Base-by-base conservation (phyloP, 768 basidiomycete species). In the Guyanaporus albipodus region DNA sequence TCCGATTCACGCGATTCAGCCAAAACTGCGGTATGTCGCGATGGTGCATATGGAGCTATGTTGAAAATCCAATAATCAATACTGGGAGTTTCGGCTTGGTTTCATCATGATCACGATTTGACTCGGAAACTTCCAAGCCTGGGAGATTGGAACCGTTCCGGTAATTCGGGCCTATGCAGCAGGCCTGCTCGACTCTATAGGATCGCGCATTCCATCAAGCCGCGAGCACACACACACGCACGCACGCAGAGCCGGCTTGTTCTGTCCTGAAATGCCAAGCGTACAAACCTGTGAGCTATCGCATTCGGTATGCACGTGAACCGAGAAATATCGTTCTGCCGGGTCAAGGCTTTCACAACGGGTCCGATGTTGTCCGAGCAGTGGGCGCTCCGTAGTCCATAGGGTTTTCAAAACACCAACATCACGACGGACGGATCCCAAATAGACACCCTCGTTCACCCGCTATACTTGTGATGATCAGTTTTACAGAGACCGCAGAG, bases 201-300 rank as follows among this genome's bases (percentile, higher is more conserved):
- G 32, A 21, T 24, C 19, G 31, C 28, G 27, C 33, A 18, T 17
- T 17, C 5, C 26, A 31, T 33, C 37, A 8, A 23, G 27, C 36
- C 28, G 43, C 27, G 27, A 45, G n/a, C 10, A n/a, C 15, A n/a
- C n/a, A n/a, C n/a, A n/a, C n/a, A n/a, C n/a, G n/a, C n/a, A n/a
- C n/a, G n/a, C n/a, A n/a, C n/a, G n/a, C n/a, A n/a, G n/a, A n/a
- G n/a, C n/a, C n/a, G n/a, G n/a, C 15, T n/a, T 12, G 23, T 31
- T 36, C 8, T n/a, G 14, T 15, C 34, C 19, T 56, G 48, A 59
- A 59, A 60, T 48, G 45, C 49, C 57, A 47, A 38, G 53, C 4
- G 14, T 21, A 17, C 47, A 17, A n/a, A 39, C 32, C 34, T 36
- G 23, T 6, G 33, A 22, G 10, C 12, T 1, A 19, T 34, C 33